These are phyloP conservation scores for Yamadazyma atmosphaerica DNA, from an alignment of 1,139 yeast genomes.

Conservation along the genomic window DNA sequence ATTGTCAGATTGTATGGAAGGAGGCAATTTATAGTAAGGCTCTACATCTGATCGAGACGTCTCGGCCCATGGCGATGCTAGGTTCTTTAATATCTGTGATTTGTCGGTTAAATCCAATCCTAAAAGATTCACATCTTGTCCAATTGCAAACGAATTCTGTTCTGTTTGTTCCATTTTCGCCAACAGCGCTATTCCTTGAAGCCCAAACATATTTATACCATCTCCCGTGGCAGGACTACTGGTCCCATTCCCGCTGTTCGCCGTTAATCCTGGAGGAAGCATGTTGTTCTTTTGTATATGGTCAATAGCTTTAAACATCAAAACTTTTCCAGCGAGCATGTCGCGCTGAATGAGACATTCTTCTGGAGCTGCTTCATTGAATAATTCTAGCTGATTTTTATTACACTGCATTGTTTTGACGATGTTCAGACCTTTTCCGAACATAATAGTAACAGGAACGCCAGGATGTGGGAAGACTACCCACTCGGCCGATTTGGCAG, in stretches of 20 bases:
- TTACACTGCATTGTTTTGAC: too few relatives aligned
- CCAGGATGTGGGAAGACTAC: conserved; percentile 98
- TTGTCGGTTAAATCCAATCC: conserved; percentile 62
- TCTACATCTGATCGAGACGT: conserved; percentile 90
- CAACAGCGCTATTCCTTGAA: conserved; percentile 69
- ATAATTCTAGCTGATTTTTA: too few relatives aligned
- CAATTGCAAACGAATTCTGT: conserved; percentile 72
- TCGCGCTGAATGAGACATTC: too few relatives aligned
- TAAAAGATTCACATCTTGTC: conserved; percentile 75
- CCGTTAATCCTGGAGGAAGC: conserved; percentile 32
- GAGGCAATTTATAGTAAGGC: conserved; percentile 69
- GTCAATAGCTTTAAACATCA: too few relatives aligned
- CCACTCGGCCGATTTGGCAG: conserved; percentile 47
- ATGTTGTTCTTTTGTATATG: too few relatives aligned
- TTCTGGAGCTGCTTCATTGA: too few relatives aligned
- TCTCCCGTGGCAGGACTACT: conserved; percentile 6
- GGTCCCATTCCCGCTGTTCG: conserved; percentile 3
- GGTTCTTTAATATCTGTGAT: conserved; percentile 60
- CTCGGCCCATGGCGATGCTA: conserved; percentile 94
- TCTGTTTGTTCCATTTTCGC: conserved; percentile 69
- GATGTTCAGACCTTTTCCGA: too few relatives aligned
- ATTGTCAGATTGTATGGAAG: conserved; percentile 52
- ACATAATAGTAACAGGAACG: conserved; percentile 90
- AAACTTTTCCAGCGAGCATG: too few relatives aligned
- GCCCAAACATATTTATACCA: conserved; percentile 66